Conservation (phyloP, 2,329 filamentous ascomycete species). For the Colletotrichum filicis region DNA sequence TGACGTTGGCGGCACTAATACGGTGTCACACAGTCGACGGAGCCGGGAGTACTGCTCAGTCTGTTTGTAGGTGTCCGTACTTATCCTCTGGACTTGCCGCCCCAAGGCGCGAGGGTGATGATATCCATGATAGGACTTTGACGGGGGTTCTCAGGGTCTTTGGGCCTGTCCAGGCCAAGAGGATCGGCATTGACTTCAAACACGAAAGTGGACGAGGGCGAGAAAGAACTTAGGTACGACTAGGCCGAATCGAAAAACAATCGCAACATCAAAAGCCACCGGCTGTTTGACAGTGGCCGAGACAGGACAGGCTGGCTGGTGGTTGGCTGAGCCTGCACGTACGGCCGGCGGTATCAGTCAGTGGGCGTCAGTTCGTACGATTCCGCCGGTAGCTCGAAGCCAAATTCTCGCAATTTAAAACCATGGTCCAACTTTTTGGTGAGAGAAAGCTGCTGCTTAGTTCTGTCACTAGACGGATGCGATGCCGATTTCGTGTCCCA, state of each 20-base stretch:
- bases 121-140: background rate
- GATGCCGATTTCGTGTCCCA: background rate
- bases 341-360: slow-evolving; percentile 11
- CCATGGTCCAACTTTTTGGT: background rate
- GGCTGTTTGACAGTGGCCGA: slow-evolving; percentile 18
- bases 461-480: background rate
- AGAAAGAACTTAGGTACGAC: background rate
- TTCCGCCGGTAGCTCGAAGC: background rate
- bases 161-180: slow-evolving; percentile 12
- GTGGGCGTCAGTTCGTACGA: background rate
- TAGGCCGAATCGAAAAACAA: slow-evolving; percentile 4
- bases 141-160: background rate
- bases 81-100: background rate
- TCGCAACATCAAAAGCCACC: background rate
- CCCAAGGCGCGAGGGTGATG: background rate
- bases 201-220: background rate
- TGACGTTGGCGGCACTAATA: background rate
- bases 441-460: too few species aligned
- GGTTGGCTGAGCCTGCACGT: background rate
- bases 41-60: too few species aligned
- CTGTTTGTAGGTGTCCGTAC: too few species aligned
- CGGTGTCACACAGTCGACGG: too few species aligned
- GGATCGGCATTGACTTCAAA: slow-evolving; percentile 17
- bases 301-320: slow-evolving; percentile 7
- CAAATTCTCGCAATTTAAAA: background rate